Base-by-base conservation (phyloP, 306 rosid species). In the Fagus sylvatica region DNA sequence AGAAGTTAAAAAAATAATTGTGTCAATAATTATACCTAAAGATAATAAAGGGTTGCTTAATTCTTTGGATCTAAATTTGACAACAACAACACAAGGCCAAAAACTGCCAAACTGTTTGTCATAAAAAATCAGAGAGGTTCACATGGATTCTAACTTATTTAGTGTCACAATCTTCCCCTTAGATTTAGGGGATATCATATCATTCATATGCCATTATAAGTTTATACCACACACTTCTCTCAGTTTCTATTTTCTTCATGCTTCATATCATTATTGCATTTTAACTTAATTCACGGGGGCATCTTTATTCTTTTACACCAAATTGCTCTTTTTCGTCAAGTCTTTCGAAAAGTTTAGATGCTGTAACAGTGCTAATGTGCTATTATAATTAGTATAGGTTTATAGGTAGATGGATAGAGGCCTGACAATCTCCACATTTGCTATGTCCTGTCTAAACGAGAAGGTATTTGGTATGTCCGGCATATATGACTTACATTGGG, bases 281-380 rank as follows among this genome's bases (percentile, higher is more conserved):
- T 42, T 41, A 49, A 81, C 91, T 81, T 74, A 48, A 82, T 82
- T 89, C 89, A 89, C 93, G 91, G 93, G 79, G 72, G 34, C 77
- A 74, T 76, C 75, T 83, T 77, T 80, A 46, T 53, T n/a, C 77
- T 74, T 76, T 84, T 78, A 73, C 55, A 68, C 71, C 83, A 80
- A 74, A 61, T 77, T 73, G 84, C 75, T 85, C 36, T 28, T 69
- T 22, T 56, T 65, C 33, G 7, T 32, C 49, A 39, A 49, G n/a
- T 40, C 53, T 81, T 42, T 81, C 62, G 11, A 16, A 42, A 61
- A 76, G 57, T 30, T 19, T 22, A 49, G 59, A 1, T 72, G 56
- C 69, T 39, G 53, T 74, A 59, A 46, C 2, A 9, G 62, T 19
- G n/a, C 1, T 19, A 71, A 36, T 51, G n/a, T 16, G 17, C 62